Evolutionary conservation across 768 basidiomycete genomes (phyloP).

Genomic region (Panaeolus cyanescens): DNA sequence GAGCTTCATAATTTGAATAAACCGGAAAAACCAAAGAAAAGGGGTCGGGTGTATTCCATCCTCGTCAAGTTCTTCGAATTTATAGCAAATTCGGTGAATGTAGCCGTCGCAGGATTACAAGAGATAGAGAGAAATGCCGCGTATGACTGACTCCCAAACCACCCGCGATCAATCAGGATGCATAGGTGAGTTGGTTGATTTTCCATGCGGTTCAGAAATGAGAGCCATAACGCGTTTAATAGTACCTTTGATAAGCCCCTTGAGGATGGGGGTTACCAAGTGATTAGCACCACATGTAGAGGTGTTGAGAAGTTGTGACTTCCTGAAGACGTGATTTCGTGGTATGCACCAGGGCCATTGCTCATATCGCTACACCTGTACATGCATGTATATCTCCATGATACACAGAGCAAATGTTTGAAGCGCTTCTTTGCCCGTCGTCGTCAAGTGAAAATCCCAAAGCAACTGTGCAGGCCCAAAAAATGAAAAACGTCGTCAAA

Average conservation of each 20-base stretch:
- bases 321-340: neutral
- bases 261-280: neutral
- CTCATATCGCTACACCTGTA: too few species aligned
- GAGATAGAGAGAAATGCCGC: too few species aligned
- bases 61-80: neutral
- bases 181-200: neutral
- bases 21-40: too few species aligned
- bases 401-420: too few species aligned
- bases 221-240: neutral
- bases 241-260: constrained; percentile 1
- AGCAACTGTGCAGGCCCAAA: too few species aligned
- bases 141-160: neutral
- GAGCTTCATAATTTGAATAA: neutral
- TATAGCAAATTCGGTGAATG: neutral
- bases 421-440: too few species aligned
- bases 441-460: too few species aligned
- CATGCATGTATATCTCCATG: too few species aligned
- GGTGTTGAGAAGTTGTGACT: neutral
- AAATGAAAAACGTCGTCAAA: too few species aligned
- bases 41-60: neutral
- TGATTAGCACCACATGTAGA: neutral
- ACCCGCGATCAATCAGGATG: neutral
- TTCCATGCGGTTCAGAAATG: neutral
- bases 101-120: neutral
- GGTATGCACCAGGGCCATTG: neutral